Evolutionary conservation across 495 filamentous ascomycete genomes (phyloP), one percentile per base, ranked within the genome.

Genomic region (Hypoxylon perforatum): DNA sequence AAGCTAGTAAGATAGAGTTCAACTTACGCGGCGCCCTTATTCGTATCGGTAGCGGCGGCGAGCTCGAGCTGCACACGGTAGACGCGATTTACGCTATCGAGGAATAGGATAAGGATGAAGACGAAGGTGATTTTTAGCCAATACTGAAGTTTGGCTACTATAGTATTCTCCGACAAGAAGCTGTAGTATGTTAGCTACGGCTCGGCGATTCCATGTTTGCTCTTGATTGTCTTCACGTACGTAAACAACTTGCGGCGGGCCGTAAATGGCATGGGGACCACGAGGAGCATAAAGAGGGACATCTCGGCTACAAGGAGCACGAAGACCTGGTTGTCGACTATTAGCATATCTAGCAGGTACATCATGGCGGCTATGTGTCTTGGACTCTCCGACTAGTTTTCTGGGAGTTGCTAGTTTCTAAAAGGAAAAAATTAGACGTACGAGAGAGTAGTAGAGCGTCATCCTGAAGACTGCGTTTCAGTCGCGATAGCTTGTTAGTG

Each of bases 361-460:
- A 67, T 61, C 25, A 54, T 41, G 21, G 51, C 38, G 22, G 38
- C 9, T 4, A n/a, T n/a, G n/a, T n/a, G n/a, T 10, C 12, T 38
- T 23, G 3, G 25, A 28, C n/a, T 42, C 14, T 14, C 39, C 15
- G 19, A 25, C 17, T 9, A 21, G 36, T 39, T 50, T 59, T 36
- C 30, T 57, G 53, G 19, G 2, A 36, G 18, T 15, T 23, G 42
- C 8, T 57, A 28, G 8, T 33, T 36, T 21, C 17, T 46, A 54
- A 41, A 48, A 57, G 44, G 15, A 12, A 53, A 30, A 42, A 21
- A 8, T n/a, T 28, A 21, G 46, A 87, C 92, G 75, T 91, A 97
- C 95, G 57, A 99, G 87, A 71, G 87, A 93, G 86, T 97, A 99
- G 85, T 99, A 99, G 77, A 99, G 93, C 80, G 96, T 99, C 95